Evolutionary conservation across 2,329 filamentous ascomycete genomes (phyloP).

Genomic region (Leptographium lundbergii): DNA sequence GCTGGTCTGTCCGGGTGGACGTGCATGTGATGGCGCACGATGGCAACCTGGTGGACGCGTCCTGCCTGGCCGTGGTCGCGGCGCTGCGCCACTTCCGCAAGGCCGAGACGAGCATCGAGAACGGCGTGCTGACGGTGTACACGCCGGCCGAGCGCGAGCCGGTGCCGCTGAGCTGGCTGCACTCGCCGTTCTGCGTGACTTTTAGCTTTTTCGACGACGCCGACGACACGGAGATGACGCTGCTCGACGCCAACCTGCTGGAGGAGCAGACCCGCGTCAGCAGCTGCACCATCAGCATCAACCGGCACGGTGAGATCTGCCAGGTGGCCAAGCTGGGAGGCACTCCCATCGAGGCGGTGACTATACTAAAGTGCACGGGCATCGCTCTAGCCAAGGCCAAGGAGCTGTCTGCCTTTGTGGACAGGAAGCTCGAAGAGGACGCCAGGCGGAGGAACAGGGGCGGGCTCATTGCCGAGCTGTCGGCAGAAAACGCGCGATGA

Average conservation of each 20-base stretch:
- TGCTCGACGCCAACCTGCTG: slow-evolving; percentile 59
- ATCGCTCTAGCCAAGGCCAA: slow-evolving; percentile 68
- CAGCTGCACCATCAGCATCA: slow-evolving; percentile 71
- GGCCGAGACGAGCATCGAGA: slow-evolving; percentile 77
- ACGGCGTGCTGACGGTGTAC: slow-evolving; percentile 74
- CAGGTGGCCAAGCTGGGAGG: slow-evolving; percentile 88
- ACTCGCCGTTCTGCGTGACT: slow-evolving; percentile 82
- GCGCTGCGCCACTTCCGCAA: slow-evolving; percentile 84
- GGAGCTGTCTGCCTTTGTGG: slow-evolving; percentile 63
- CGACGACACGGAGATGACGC: slow-evolving; percentile 41
- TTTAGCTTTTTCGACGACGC: slow-evolving; percentile 64
- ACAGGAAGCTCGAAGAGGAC: slow-evolving; percentile 63
- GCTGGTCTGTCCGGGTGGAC: slow-evolving; percentile 83
- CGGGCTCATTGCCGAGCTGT: slow-evolving; percentile 62
- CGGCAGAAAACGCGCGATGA: slow-evolving; percentile 76
- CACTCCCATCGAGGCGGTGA: slow-evolving; percentile 64
- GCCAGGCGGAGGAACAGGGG: slow-evolving; percentile 65
- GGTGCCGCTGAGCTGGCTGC: slow-evolving; percentile 78
- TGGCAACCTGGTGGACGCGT: slow-evolving; percentile 75
- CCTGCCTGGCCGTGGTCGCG: slow-evolving; percentile 77
- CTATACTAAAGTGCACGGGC: slow-evolving; percentile 63
- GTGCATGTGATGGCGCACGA: slow-evolving; percentile 86
- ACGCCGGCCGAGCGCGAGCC: slow-evolving; percentile 77
- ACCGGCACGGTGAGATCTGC: slow-evolving; percentile 80
- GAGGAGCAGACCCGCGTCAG: slow-evolving; percentile 68